Conservation (phyloP, 495 filamentous ascomycete species). For the Xylaria venustula region DNA sequence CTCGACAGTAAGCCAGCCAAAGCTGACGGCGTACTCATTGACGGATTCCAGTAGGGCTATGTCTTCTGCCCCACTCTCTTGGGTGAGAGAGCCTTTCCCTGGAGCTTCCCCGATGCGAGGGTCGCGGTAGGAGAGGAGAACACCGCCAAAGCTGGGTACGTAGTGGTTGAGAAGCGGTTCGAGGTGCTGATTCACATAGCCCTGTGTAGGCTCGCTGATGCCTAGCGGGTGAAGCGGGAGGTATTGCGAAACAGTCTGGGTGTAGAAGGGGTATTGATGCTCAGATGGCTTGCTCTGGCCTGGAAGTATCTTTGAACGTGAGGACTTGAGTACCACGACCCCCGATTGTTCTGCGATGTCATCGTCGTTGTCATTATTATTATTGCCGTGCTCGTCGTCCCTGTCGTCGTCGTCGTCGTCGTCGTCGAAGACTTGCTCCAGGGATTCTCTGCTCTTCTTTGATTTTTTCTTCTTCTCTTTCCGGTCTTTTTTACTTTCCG, state of each 20-base stretch:
- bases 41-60: constrained; percentile 35
- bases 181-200: constrained; percentile 44
- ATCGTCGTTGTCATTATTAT: background rate
- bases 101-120: constrained; percentile 44
- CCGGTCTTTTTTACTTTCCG: constrained; percentile 28
- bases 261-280: constrained; percentile 44
- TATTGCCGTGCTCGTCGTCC: background rate
- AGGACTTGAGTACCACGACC: constrained; percentile 4
- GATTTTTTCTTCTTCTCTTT: constrained; percentile 24
- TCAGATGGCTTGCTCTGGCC: constrained; percentile 11
- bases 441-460: constrained; percentile 8
- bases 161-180: constrained; percentile 46
- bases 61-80: constrained; percentile 33
- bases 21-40: constrained; percentile 46
- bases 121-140: constrained; percentile 46
- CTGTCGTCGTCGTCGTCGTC: constrained; percentile 16
- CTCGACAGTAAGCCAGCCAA: constrained; percentile 47
- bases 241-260: constrained; percentile 48
- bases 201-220: constrained; percentile 44
- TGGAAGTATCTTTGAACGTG: constrained; percentile 9
- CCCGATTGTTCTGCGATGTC: constrained; percentile 21
- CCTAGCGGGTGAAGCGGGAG: constrained; percentile 46
- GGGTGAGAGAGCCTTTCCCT: constrained; percentile 34
- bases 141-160: constrained; percentile 43
- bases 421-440: constrained; percentile 1